A percentile compares a stretch with the other conserved stretches of the same genome.
Evolutionary conservation across 192 early-diverging fungal genomes (phyloP).

Genomic region (Linnemannia schmuckeri): DNA sequence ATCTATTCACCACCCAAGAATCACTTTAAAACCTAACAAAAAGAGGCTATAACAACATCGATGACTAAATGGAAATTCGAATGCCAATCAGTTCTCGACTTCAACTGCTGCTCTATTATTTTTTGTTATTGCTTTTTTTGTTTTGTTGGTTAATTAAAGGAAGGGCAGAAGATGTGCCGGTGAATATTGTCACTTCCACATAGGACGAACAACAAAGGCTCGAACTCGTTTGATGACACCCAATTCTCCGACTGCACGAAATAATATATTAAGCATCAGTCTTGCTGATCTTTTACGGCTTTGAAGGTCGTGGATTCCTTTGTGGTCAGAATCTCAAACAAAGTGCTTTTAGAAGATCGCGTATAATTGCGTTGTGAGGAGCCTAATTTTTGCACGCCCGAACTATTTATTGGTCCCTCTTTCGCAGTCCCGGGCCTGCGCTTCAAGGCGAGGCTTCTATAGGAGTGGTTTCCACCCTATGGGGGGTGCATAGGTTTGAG

Average conservation of each 20-base stretch:
- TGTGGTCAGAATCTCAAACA: conserved; percentile 50
- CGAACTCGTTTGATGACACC: conserved; percentile 47
- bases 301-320: conserved; percentile 56
- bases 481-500: no score
- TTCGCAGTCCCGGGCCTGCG: no score
- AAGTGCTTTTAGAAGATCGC: conserved; percentile 59
- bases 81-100: no score
- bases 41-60: no score
- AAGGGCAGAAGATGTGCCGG: conserved; percentile 28
- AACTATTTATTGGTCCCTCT: no score
- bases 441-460: no score
- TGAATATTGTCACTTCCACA: conserved; percentile 56
- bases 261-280: conserved; percentile 48
- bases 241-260: conserved; percentile 55
- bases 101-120: no score
- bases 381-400: no score
- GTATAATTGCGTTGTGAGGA: conserved; percentile 57
- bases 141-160: neutral
- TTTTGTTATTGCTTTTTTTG: conserved; percentile 3
- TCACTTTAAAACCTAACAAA: no score
- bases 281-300: conserved; percentile 58
- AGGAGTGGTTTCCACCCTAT: no score
- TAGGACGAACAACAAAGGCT: conserved; percentile 49
- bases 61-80: no score
- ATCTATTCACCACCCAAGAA: no score